phyloP scores from a whole-genome alignment of 176 grass and related monocot species.

The Phragmites australis region DNA sequence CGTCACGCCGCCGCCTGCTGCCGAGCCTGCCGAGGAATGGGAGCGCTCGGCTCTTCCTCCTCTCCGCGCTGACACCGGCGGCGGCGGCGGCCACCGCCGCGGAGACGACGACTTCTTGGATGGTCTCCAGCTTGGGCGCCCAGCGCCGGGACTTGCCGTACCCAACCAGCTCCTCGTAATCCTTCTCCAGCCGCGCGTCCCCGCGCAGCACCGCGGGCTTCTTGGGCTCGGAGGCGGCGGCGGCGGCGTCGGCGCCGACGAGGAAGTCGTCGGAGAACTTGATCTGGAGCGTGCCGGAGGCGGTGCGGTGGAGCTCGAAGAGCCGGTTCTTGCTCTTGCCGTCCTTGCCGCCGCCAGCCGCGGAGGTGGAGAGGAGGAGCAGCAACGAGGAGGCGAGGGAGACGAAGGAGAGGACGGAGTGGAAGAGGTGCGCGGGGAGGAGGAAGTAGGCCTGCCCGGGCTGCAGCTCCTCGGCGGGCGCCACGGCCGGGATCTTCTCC shows the following conservation, averaged over 20 bases:
- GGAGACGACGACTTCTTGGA: constrained; percentile 34
- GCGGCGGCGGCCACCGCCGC: fast-evolving
- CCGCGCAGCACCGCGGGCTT: constrained; percentile 40
- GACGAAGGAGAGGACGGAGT: constrained; percentile 87
- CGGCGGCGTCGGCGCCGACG: constrained; percentile 11
- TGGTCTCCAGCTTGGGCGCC: constrained; percentile 71
- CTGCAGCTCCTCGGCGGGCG: constrained; percentile 47
- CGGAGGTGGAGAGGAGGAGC: not conserved
- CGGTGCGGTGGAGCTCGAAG: constrained; percentile 77
- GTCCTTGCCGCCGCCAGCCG: not conserved
- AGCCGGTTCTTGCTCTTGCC: constrained; percentile 34
- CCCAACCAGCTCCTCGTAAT: constrained; percentile 74
- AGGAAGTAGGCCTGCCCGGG: constrained; percentile 85
- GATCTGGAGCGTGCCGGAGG: constrained; percentile 69
- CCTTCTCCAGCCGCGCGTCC: constrained; percentile 67
- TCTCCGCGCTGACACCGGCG: too few species aligned
- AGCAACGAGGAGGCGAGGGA: constrained; percentile 73
- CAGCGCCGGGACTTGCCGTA: constrained; percentile 55
- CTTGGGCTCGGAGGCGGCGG: not conserved
- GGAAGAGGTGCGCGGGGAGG: constrained; percentile 83
- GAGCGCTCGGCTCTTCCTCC: constrained; percentile 6
- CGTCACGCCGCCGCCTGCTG: constrained; percentile 34
- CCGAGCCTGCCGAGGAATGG: constrained; percentile 51
- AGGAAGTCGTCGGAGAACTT: constrained; percentile 78
- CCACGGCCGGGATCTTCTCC: constrained; percentile 71